These are phyloP conservation scores for Pythium scleroteichum DNA, from an alignment of 352 stramenopile species.

Conservation along the genomic window DNA sequence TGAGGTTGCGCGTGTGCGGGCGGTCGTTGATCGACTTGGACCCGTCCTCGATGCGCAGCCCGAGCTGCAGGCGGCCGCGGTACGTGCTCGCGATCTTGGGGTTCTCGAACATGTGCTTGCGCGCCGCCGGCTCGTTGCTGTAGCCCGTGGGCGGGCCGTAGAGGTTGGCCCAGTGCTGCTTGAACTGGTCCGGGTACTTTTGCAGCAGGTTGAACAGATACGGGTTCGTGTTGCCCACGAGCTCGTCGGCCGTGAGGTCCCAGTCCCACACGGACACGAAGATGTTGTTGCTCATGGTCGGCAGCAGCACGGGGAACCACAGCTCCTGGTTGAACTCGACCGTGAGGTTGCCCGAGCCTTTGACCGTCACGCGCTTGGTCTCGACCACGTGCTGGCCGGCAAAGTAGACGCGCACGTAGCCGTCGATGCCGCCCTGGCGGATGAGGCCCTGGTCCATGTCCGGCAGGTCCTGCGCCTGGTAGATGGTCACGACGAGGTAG, in stretches of 20 bases:
- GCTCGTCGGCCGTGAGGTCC: conserved; percentile 63
- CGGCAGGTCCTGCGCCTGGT: conserved; percentile 75
- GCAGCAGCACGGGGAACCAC: conserved; percentile 84
- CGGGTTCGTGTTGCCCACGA: conserved; percentile 65
- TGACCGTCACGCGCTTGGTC: conserved; percentile 69
- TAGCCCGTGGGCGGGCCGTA: conserved; percentile 80
- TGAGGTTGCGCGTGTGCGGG: conserved; percentile 65
- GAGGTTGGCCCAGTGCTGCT: conserved; percentile 73
- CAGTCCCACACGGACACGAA: conserved; percentile 86
- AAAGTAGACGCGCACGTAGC: conserved; percentile 80
- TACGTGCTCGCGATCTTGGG: conserved; percentile 72
- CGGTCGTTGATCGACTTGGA: conserved; percentile 69
- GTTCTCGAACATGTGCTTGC: conserved; percentile 63
- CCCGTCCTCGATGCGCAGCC: conserved; percentile 62
- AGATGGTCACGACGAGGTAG: conserved; percentile 82
- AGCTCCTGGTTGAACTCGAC: conserved; percentile 78
- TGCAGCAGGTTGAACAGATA: conserved; percentile 80
- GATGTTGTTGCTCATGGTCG: conserved; percentile 82
- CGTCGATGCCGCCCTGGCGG: conserved; percentile 73
- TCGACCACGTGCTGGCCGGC: conserved; percentile 64
- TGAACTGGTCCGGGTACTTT: conserved; percentile 54
- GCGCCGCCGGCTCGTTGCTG: conserved; percentile 37
- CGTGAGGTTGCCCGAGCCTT: conserved; percentile 48
- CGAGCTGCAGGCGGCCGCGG: conserved; percentile 70
- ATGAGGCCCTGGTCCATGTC: conserved; percentile 84